Evolutionary conservation across 2,329 filamentous ascomycete genomes (phyloP), one percentile per base, ranked within the genome.

Genomic region (Fusarium annulatum): DNA sequence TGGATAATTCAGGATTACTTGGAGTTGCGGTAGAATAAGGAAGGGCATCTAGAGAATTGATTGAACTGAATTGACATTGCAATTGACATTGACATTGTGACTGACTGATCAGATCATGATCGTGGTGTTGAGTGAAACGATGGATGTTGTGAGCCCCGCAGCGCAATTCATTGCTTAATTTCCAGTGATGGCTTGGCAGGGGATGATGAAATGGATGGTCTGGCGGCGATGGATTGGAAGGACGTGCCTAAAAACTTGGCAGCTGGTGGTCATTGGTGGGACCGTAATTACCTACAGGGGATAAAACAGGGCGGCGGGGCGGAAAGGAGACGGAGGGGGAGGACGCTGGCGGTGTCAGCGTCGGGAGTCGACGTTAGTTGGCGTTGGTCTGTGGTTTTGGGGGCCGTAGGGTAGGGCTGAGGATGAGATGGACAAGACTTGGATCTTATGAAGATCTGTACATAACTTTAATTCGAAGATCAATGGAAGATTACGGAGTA

Each of bases 1-100:
- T 51, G 59, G 42, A 69, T 53, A 45, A 41, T 33, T 30, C 53
- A 42, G 51, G 58, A 34, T 33, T 38, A 65, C 18, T 58, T 43
- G 67, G 67, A 69, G 67, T 69, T 70, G 60, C 21, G 67, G 67
- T 68, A 46, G 62, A 42, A 48, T n/a, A 45, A 21, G 62, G 39
- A 34, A 58, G 33, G 38, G 34, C 65, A 59, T 64, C 23, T 36
- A 36, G 33, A 59, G 51, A 38, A 51, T 34, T 30, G 46, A 26
- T 60, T 61, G 23, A 23, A 53, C 34, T 63, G 41, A 38, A 55
- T 28, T 12, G 49, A 65, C 28, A 62, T 51, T 52, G 41, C 23
- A 23, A 26, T 26, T 52, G 41, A 34, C 28, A 55, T 30, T 14
- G 42, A 58, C n/a, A 57, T 46, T 52, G 36, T 36, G 30, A 23